phyloP scores from a whole-genome alignment of 768 basidiomycete species.

The Solioccasus polychromus region DNA sequence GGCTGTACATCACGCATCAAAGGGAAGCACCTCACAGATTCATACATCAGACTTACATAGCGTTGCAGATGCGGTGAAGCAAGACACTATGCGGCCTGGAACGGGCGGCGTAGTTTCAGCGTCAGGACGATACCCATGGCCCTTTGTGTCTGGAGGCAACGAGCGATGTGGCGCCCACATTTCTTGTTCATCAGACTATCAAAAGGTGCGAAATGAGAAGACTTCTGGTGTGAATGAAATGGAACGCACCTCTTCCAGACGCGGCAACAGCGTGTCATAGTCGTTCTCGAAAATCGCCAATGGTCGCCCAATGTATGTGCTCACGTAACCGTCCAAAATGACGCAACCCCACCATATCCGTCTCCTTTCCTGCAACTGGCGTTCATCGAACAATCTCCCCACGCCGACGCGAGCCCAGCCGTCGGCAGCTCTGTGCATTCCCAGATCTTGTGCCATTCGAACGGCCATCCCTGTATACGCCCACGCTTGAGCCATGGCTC shows the following conservation, averaged over 20 bases:
- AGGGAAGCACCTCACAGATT: neutral
- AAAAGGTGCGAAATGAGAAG: conserved; percentile 13
- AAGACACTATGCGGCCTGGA: conserved; percentile 59
- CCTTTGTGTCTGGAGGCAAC: conserved; percentile 30
- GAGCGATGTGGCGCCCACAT: conserved; percentile 44
- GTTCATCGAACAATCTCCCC: conserved; percentile 54
- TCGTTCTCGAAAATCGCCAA: conserved; percentile 72
- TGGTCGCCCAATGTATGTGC: conserved; percentile 76
- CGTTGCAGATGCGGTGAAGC: conserved; percentile 70
- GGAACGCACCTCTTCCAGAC: conserved; percentile 49
- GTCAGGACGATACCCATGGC: conserved; percentile 25
- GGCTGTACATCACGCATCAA: conserved; percentile 40
- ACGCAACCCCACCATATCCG: conserved; percentile 80
- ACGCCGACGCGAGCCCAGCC: conserved; percentile 65
- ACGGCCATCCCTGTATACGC: conserved; percentile 84
- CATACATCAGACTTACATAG: conserved; percentile 51
- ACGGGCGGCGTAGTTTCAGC: conserved; percentile 25
- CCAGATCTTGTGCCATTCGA: conserved; percentile 89
- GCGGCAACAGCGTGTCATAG: conserved; percentile 70
- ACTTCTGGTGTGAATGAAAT: neutral
- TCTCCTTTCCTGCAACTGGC: conserved; percentile 67
- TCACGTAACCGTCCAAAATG: conserved; percentile 77
- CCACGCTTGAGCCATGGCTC: conserved; percentile 88
- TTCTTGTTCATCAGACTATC: conserved; percentile 65
- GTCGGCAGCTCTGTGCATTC: conserved; percentile 79